phyloP scores from a whole-genome alignment of 805 yeast genomes.

The Martiniozyma abietophila region DNA sequence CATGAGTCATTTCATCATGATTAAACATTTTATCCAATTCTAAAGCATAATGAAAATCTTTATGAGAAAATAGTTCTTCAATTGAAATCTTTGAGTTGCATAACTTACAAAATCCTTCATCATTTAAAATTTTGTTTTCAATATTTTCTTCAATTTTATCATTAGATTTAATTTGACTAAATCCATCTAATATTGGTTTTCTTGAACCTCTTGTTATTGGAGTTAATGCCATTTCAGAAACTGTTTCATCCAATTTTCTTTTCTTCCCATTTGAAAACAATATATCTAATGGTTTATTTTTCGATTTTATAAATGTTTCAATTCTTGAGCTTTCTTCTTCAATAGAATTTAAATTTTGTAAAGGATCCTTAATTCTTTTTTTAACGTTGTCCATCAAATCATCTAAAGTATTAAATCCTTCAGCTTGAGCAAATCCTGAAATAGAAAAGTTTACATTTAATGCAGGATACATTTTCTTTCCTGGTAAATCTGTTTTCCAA shows the following conservation, averaged over 20 bases:
- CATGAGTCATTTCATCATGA: slow-evolving; percentile 4
- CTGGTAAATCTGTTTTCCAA: slow-evolving; percentile 18
- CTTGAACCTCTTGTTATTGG: not conserved
- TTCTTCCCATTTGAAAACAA: not conserved
- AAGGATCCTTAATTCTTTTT: slow-evolving; percentile 4
- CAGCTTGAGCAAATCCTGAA: slow-evolving; percentile 36
- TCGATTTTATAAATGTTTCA: not conserved
- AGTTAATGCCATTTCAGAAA: not conserved
- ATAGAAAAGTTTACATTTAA: slow-evolving; percentile 41
- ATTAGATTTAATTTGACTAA: not conserved
- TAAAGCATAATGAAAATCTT: slow-evolving; percentile 24
- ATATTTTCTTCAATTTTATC: not conserved
- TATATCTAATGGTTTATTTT: slow-evolving; percentile 1
- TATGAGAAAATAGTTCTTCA: slow-evolving; percentile 15
- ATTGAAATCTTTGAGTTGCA: slow-evolving; percentile 10
- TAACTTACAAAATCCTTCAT: slow-evolving; percentile 9
- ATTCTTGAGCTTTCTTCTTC: not conserved
- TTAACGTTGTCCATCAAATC: slow-evolving; percentile 14
- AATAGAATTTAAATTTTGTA: not conserved
- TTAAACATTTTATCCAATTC: slow-evolving; percentile 16
- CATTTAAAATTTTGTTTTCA: not conserved
- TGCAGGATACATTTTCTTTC: slow-evolving; percentile 34
- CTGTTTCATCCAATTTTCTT: slow-evolving; percentile 1
- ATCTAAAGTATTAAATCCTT: slow-evolving; percentile 20
- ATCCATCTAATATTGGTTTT: not conserved